Evolutionary conservation across 2,329 filamentous ascomycete genomes (phyloP).

Genomic region (Penicillium italicum): DNA sequence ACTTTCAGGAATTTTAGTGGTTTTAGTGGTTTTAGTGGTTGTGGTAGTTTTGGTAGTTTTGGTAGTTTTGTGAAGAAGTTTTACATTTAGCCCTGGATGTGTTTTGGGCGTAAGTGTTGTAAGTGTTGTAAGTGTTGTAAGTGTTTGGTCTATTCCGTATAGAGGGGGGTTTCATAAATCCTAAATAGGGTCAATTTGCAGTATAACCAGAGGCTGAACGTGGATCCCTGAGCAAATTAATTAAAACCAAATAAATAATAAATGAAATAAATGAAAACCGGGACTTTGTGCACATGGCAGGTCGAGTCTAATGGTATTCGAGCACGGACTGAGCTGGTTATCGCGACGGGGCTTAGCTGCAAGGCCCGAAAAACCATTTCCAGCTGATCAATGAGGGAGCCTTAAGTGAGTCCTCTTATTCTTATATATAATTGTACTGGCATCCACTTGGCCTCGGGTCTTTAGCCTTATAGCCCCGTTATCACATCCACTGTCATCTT

Average conservation of each 20-base stretch:
- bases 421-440: constrained; percentile 21
- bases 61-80: too few species aligned
- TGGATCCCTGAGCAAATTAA: constrained; percentile 1
- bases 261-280: not conserved
- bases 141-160: too few species aligned
- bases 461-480: constrained; percentile 3
- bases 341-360: constrained; percentile 25
- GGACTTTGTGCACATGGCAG: constrained; percentile 20
- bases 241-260: not conserved
- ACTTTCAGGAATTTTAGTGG: too few species aligned
- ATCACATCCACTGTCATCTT: constrained; percentile 1
- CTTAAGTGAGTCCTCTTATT: not conserved
- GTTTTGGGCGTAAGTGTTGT: not conserved
- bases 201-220: constrained; percentile 7
- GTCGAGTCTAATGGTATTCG: constrained; percentile 16
- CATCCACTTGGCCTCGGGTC: constrained; percentile 1
- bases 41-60: too few species aligned
- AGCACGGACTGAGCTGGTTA: constrained; percentile 18
- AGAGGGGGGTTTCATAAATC: not conserved
- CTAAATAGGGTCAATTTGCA: not conserved
- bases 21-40: too few species aligned
- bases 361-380: constrained; percentile 15
- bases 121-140: not conserved
- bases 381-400: constrained; percentile 23
- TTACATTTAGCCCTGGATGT: not conserved